Evolutionary conservation across 139 green algal genomes (phyloP), one percentile per base, ranked within the genome.

Genomic region (Ettlia oleoabundans): DNA sequence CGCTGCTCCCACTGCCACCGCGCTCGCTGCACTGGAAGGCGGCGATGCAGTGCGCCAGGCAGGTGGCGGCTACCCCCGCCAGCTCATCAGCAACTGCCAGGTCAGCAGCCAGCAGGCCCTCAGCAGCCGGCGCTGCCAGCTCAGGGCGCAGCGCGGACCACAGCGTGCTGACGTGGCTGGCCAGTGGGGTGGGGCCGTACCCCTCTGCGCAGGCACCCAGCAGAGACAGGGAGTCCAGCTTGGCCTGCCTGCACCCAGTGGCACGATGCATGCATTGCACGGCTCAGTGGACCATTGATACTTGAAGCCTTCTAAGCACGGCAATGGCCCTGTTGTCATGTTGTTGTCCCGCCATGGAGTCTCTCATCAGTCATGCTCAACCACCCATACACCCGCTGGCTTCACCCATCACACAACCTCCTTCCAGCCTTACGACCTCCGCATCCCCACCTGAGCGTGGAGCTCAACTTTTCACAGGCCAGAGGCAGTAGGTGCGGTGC

Each of bases 391-490:
- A 21, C 24, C 24, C 22, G 5, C 21, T 30, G 6, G 15, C 21
- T 66, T n/a, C 58, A 66, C n/a, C n/a, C n/a, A n/a, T n/a, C n/a
- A n/a, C n/a, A n/a, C n/a, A n/a, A n/a, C n/a, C n/a, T n/a, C n/a
- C n/a, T n/a, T n/a, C n/a, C 19, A 61, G 19, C 15, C 51, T 28
- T 15, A 28, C 19, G 26, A 10, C 24, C 47, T 58, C 13, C 47
- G 10, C 1, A 72, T 21, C 37, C 30, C 3, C 68, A 79, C 67
- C 53, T 82, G 9, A 88, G 40, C 8, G 53, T 74, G 26, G 91
- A 91, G 21, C 77, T 76, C 21, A 94, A 63, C 76, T 95, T 94
- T n/a, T 95, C 91, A 22, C 84, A 30, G 42, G 89, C 35, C 75
- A 95, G 61, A 5, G 88, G 86, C 5, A 95, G 33, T 21, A 88